phyloP scores from a whole-genome alignment of 2,329 filamentous ascomycete genomes.

The Thelonectria rubi region DNA sequence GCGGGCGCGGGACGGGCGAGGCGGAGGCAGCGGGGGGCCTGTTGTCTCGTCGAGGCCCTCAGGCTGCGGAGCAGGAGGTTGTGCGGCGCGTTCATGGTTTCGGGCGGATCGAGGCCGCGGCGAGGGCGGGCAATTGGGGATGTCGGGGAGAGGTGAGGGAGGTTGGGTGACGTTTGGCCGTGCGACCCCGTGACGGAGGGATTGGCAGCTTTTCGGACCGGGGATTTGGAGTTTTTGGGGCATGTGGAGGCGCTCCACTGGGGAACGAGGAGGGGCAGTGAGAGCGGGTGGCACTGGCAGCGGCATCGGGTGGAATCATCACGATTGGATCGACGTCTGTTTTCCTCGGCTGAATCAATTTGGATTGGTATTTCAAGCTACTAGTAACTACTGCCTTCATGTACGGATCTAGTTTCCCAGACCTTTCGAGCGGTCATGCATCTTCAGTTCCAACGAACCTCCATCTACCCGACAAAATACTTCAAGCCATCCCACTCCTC shows the following conservation, averaged over 20 bases:
- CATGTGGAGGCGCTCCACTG: background rate
- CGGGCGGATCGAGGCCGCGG: constrained; percentile 7
- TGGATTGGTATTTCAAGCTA: too few relatives aligned
- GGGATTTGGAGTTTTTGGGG: too few relatives aligned
- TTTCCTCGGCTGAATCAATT: too few relatives aligned
- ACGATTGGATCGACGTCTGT: too few relatives aligned
- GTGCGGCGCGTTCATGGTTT: constrained; percentile 43
- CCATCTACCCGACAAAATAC: background rate
- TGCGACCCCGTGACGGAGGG: background rate
- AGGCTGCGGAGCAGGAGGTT: constrained; percentile 42
- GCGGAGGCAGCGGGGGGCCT: constrained; percentile 25
- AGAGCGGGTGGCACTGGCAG: too few relatives aligned
- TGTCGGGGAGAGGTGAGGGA: background rate
- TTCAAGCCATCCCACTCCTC: background rate
- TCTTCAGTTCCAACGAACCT: too few relatives aligned
- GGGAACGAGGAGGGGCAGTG: background rate
- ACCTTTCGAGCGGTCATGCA: too few relatives aligned
- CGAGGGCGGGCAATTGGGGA: constrained; percentile 18
- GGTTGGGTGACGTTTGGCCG: background rate
- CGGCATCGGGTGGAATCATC: too few relatives aligned
- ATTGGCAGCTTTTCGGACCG: background rate
- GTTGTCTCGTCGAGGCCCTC: constrained; percentile 24
- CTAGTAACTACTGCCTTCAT: too few relatives aligned
- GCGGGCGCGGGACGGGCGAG: constrained; percentile 13
- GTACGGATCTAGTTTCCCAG: too few relatives aligned